A percentile compares a stretch with the other conserved stretches of the same genome.
phyloP scores from a whole-genome alignment of 352 stramenopile genomes.

The Peronospora farinosa region DNA sequence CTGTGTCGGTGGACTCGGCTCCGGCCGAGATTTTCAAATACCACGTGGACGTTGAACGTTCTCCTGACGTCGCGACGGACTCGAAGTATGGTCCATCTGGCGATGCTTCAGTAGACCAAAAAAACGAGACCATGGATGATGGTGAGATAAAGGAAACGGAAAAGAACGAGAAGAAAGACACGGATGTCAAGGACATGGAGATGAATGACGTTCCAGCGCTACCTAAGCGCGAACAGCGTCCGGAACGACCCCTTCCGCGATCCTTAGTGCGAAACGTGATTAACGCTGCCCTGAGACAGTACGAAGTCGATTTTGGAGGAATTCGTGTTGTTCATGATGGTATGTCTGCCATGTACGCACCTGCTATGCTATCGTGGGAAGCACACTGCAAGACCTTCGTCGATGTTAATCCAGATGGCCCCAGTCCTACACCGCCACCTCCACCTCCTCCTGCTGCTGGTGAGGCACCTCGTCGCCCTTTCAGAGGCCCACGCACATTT shows the following conservation, averaged over 20 bases:
- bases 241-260: constrained; percentile 35
- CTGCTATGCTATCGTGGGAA: constrained; percentile 44
- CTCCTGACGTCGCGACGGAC: constrained; percentile 29
- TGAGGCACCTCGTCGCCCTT: constrained; percentile 23
- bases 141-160: constrained; percentile 26
- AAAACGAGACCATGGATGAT: constrained; percentile 36
- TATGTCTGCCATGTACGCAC: constrained; percentile 53
- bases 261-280: constrained; percentile 55
- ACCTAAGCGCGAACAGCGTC: constrained; percentile 24
- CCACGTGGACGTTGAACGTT: constrained; percentile 53
- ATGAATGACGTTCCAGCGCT: constrained; percentile 29
- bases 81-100: constrained; percentile 46
- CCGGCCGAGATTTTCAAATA: constrained; percentile 68
- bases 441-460: constrained; percentile 19
- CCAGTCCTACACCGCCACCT: constrained; percentile 12
- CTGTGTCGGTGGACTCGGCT: constrained; percentile 39
- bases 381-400: constrained; percentile 39
- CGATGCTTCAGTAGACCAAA: constrained; percentile 21
- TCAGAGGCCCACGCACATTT: constrained; percentile 44
- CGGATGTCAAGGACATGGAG: constrained; percentile 39
- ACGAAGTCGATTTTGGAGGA: constrained; percentile 47
- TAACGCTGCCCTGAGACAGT: constrained; percentile 43
- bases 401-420: constrained; percentile 45
- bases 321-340: constrained; percentile 62
- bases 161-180: constrained; percentile 30